A percentile compares a stretch with the other conserved stretches of the same genome.
Conservation (phyloP, 768 basidiomycete species). For the Tylopilus plumbeoviolaceoides region DNA sequence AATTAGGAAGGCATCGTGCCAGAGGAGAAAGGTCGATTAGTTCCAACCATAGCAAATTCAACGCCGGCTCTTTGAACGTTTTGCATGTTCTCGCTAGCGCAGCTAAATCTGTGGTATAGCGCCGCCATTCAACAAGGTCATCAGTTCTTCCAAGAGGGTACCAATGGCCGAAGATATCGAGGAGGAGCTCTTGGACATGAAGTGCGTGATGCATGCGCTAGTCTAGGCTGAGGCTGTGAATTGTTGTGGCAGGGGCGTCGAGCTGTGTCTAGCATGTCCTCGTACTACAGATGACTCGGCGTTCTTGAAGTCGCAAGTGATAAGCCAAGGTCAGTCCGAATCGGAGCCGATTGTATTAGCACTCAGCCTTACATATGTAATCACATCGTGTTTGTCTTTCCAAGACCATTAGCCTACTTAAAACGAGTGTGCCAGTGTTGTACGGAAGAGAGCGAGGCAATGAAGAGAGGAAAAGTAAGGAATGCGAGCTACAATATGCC, state of each 20-base stretch:
- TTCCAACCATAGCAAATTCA: background rate
- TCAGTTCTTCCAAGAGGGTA: background rate
- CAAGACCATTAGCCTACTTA: constrained; percentile 3
- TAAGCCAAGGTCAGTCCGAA: no score
- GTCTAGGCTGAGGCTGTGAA: background rate
- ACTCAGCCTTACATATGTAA: background rate
- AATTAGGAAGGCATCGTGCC: background rate
- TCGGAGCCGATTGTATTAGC: no score
- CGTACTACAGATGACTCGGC: no score
- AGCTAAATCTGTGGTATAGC: background rate
- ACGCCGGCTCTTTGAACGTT: background rate
- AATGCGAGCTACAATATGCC: background rate
- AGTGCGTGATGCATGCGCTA: background rate
- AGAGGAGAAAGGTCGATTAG: background rate
- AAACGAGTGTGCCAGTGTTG: background rate
- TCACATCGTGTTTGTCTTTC: background rate
- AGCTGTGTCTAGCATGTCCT: no score
- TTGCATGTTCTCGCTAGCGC: background rate
- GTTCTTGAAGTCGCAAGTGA: no score
- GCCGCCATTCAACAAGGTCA: background rate
- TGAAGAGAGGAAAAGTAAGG: background rate
- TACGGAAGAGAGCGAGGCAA: background rate
- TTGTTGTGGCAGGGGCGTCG: background rate
- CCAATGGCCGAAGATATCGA: background rate
- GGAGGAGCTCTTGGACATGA: background rate